Percentiles rank a stretch among this genome's conserved stretches.
Conservation (phyloP, 805 yeast species). For the Schizosaccharomyces osmophilus region DNA sequence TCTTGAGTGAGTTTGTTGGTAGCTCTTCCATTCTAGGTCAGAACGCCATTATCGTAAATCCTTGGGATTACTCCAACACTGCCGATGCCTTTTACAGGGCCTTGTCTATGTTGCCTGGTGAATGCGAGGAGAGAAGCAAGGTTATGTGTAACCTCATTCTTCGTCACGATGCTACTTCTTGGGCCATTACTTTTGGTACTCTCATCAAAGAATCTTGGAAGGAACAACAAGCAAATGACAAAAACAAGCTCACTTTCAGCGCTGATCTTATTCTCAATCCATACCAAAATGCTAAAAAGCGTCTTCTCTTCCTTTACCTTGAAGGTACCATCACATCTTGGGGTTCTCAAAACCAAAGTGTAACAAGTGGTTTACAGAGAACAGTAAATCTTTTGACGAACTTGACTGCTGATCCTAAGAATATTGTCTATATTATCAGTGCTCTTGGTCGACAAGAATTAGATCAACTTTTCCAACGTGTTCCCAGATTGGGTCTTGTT, state of each 20-base stretch:
- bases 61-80: conserved; percentile 61
- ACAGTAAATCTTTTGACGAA: conserved; percentile 33
- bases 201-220: conserved; percentile 31
- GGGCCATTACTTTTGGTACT: conserved; percentile 39
- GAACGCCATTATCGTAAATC: conserved; percentile 61
- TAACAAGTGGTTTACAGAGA: conserved; percentile 21
- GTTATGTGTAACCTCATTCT: conserved; percentile 32
- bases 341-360: conserved; percentile 5
- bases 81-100: conserved; percentile 36
- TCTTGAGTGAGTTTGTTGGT: conserved; percentile 84
- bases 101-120: conserved; percentile 37
- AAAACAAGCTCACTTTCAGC: neutral
- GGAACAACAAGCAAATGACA: conserved; percentile 14
- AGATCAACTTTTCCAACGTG: conserved; percentile 42
- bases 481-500: conserved; percentile 50
- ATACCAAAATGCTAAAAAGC: conserved; percentile 15
- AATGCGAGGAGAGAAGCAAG: conserved; percentile 38
- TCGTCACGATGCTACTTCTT: conserved; percentile 43
- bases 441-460: conserved; percentile 38
- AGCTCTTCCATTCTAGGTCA: conserved; percentile 53
- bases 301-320: conserved; percentile 28
- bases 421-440: conserved; percentile 49
- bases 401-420: conserved; percentile 30
- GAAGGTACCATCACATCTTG: conserved; percentile 16
- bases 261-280: neutral